Evolutionary conservation across 1,284 basidiomycete species (phyloP).

Genomic region (Takashimella koratensis): DNA sequence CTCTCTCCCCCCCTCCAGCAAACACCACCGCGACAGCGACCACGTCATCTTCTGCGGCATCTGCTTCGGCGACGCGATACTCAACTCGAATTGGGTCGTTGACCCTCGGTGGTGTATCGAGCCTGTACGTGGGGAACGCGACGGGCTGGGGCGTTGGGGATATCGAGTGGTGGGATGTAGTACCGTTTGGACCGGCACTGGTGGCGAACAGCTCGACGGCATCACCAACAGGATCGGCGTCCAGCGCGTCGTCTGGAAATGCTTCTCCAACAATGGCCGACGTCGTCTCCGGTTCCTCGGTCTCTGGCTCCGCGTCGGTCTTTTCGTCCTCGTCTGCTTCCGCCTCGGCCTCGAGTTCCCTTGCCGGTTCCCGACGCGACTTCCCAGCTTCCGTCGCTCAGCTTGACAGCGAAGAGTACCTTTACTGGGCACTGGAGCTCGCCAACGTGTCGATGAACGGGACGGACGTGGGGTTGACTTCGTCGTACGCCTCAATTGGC

Average conservation of each 20-base stretch:
- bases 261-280: neutral
- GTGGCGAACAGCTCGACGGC: neutral
- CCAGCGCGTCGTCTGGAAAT: neutral
- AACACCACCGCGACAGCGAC: constrained; percentile 8
- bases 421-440: constrained; percentile 74
- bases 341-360: neutral
- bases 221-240: neutral
- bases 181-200: constrained; percentile 28
- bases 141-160: constrained; percentile 25
- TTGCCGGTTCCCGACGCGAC: neutral
- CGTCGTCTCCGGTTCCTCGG: neutral
- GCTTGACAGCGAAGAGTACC: constrained; percentile 53
- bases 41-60: constrained; percentile 17
- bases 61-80: constrained; percentile 20
- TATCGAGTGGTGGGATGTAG: constrained; percentile 40
- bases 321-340: neutral
- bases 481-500: constrained; percentile 62
- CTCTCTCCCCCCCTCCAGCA: constrained; percentile 23
- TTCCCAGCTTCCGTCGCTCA: constrained; percentile 8
- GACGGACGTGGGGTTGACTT: constrained; percentile 56
- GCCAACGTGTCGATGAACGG: constrained; percentile 62
- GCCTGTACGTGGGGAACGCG: constrained; percentile 24
- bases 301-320: neutral
- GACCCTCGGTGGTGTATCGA: constrained; percentile 41
- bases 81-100: constrained; percentile 20